These are phyloP conservation scores for Ocimum tenuiflorum DNA, from an alignment of 257 asterid genomes.

Conservation along the genomic window DNA sequence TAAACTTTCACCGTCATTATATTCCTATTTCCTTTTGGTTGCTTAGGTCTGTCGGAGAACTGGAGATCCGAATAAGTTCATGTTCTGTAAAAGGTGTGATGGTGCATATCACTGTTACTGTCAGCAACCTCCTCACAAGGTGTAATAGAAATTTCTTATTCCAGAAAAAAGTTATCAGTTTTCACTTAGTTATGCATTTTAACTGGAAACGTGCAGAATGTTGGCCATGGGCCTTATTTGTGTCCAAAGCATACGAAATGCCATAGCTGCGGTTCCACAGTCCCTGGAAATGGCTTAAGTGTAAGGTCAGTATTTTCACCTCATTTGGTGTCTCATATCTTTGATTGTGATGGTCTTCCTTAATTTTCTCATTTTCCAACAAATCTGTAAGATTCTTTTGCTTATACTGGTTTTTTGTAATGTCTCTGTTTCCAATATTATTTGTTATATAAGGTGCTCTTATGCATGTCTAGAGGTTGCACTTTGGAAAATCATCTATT, in stretches of 20 bases:
- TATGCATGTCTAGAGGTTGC: slow-evolving; percentile 13
- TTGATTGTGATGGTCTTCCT: not conserved
- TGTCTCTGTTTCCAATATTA: no score
- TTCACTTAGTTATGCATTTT: slow-evolving; percentile 19
- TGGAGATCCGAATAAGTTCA: slow-evolving; percentile 88
- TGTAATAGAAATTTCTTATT: slow-evolving; percentile 20
- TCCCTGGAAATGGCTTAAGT: slow-evolving; percentile 94
- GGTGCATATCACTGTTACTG: slow-evolving; percentile 91
- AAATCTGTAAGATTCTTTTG: not conserved
- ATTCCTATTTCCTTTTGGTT: slow-evolving; percentile 6
- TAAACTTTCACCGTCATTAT: slow-evolving; percentile 2
- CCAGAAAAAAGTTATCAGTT: not conserved
- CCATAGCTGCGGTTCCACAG: slow-evolving; percentile 84
- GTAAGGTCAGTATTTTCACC: slow-evolving; percentile 54
- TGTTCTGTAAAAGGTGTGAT: slow-evolving; percentile 98
- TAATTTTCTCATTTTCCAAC: not conserved
- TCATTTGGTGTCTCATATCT: not conserved
- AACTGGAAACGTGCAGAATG: slow-evolving; percentile 53
- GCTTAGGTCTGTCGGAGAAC: slow-evolving; percentile 75
- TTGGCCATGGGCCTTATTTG: slow-evolving; percentile 81
- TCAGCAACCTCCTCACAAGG: slow-evolving; percentile 99
- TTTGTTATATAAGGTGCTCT: not conserved
- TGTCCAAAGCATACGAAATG: slow-evolving; percentile 96
- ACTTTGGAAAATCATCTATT: slow-evolving; percentile 1
- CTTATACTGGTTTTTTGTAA: not conserved